A percentile compares a stretch with the other conserved stretches of the same genome.
phyloP scores from a whole-genome alignment of 305 asterid species.

The Fraxinus paxiana region DNA sequence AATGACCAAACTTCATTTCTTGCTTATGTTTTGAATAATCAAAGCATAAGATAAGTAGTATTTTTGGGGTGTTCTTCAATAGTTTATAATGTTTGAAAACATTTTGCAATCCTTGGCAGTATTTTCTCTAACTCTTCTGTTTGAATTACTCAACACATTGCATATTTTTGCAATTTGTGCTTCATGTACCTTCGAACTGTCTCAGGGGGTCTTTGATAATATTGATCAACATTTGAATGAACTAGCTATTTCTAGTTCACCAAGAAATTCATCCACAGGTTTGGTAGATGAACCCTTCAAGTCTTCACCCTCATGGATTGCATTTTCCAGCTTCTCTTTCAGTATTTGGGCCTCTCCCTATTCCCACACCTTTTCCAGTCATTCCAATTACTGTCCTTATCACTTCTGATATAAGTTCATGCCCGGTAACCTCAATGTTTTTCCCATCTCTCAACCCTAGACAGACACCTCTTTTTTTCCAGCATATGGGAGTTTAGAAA shows the following conservation, averaged over 20 bases:
- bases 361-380: not conserved
- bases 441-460: not conserved
- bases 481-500: not conserved
- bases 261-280: not conserved
- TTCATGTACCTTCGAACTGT: not conserved
- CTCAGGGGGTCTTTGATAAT: not conserved
- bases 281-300: not conserved
- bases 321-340: not conserved
- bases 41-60: not conserved
- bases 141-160: not conserved
- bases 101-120: not conserved
- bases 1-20: not conserved
- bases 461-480: not conserved
- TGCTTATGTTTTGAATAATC: not conserved
- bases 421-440: not conserved
- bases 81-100: not conserved
- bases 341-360: not conserved
- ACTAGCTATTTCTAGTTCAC: not conserved
- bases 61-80: not conserved
- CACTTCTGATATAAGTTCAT: not conserved
- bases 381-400: not conserved
- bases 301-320: not conserved
- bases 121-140: not conserved
- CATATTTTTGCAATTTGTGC: not conserved
- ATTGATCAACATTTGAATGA: not conserved